Percentiles rank a stretch among this genome's conserved stretches.
These are phyloP conservation scores for Miscanthus lutarioriparius DNA, from an alignment of 176 grass and related monocot genomes.

Conservation along the genomic window DNA sequence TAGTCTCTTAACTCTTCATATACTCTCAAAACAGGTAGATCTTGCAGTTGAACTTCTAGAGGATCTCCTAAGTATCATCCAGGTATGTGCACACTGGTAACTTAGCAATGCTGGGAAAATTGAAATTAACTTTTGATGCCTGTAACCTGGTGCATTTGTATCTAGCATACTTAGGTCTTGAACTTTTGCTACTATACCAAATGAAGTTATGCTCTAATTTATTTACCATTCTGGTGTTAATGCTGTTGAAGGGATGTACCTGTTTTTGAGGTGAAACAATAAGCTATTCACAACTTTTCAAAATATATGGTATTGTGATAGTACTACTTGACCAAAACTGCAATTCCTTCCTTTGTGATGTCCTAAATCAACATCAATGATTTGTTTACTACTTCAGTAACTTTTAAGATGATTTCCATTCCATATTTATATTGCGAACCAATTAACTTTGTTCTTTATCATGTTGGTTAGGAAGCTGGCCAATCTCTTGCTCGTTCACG, in stretches of 20 bases:
- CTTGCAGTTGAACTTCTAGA: slow-evolving; percentile 82
- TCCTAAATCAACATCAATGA: background rate
- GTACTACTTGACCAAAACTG: slow-evolving; percentile 25
- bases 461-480: slow-evolving; percentile 54
- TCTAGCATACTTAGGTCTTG: slow-evolving; percentile 11
- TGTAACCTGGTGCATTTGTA: slow-evolving; percentile 27
- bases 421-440: slow-evolving; percentile 18
- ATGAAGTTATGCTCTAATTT: slow-evolving; percentile 26
- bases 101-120: background rate
- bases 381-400: background rate
- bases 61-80: slow-evolving; percentile 82
- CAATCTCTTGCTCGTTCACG: slow-evolving; percentile 65
- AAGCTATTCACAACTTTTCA: background rate
- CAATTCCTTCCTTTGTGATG: background rate
- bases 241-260: slow-evolving; percentile 22
- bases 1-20: background rate
- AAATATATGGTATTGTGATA: slow-evolving; percentile 17
- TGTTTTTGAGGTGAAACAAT: slow-evolving; percentile 23
- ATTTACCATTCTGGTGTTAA: slow-evolving; percentile 6
- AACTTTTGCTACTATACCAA: slow-evolving; percentile 17
- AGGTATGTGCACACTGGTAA: slow-evolving; percentile 49
- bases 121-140: slow-evolving; percentile 17
- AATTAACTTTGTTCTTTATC: slow-evolving; percentile 22
- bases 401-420: slow-evolving; percentile 10
- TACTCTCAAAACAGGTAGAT: slow-evolving; percentile 64